Evolutionary conservation across 2,329 filamentous ascomycete species (phyloP).

Genomic region (Bipolaris victoriae): DNA sequence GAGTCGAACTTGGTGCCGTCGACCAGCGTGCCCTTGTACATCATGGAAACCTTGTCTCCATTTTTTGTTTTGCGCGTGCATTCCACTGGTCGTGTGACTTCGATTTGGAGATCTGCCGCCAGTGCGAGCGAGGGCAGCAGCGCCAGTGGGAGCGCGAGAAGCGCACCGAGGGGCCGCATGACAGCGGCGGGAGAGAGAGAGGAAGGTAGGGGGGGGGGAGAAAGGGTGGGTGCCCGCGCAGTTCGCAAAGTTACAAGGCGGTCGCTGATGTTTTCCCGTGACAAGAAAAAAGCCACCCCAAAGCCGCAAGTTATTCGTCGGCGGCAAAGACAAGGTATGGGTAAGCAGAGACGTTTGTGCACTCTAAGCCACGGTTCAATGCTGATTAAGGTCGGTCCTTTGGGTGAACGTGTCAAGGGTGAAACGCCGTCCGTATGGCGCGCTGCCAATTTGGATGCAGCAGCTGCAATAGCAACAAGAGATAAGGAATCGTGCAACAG

Average conservation of each 20-base stretch:
- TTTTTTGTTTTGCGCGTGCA: conserved; percentile 54
- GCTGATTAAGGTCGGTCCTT: conserved; percentile 14
- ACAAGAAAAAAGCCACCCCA: not conserved
- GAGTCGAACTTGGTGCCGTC: conserved; percentile 84
- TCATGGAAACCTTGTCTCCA: conserved; percentile 56
- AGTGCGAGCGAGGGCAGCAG: conserved; percentile 29
- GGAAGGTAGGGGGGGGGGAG: not conserved
- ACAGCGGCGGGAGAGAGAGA: conserved; percentile 14
- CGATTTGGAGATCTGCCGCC: conserved; percentile 47
- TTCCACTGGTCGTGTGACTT: conserved; percentile 50
- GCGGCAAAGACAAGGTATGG: not conserved
- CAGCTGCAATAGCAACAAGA: conserved; percentile 1
- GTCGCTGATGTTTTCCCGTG: not conserved
- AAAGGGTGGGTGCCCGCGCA: conserved; percentile 1
- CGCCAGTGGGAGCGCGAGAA: conserved; percentile 32
- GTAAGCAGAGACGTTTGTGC: not conserved
- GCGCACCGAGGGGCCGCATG: conserved; percentile 38
- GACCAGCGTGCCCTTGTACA: conserved; percentile 58
- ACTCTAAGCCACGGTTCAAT: conserved; percentile 13
- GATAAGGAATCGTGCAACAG: not conserved
- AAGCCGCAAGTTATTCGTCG: not conserved
- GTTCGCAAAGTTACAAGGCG: not conserved
- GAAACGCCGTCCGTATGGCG: conserved; percentile 14
- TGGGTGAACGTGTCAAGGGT: conserved; percentile 9
- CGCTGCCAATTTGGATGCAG: too few relatives aligned